A percentile compares a stretch with the other conserved stretches of the same genome.
phyloP scores from a whole-genome alignment of 192 early-diverging fungal species.

The Rhizoclosmatium sp. region DNA sequence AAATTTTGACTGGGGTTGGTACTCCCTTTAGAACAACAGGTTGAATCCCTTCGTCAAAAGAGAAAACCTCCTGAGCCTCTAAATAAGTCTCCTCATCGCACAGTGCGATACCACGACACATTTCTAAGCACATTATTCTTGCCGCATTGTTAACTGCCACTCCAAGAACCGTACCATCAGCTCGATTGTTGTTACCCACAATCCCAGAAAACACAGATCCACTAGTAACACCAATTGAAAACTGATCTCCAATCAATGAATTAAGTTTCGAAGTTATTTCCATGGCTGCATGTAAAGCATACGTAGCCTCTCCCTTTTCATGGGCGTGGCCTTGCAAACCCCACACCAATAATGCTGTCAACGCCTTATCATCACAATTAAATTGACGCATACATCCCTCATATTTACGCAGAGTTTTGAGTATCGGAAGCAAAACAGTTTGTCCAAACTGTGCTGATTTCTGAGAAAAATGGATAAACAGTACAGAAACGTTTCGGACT shows the following conservation, averaged over 20 bases:
- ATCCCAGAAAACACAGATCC: slow-evolving; percentile 35
- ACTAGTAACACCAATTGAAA: slow-evolving; percentile 22
- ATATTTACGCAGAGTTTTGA: background rate
- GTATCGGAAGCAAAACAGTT: too few relatives aligned
- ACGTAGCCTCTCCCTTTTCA: slow-evolving; percentile 32
- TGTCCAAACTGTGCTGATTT: background rate
- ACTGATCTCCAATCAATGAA: background rate
- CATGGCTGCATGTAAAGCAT: slow-evolving; percentile 20
- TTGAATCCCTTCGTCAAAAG: background rate
- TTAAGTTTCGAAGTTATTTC: background rate
- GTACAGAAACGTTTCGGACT: background rate
- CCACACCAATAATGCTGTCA: slow-evolving; percentile 36
- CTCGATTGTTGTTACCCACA: background rate
- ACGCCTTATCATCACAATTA: slow-evolving; percentile 38
- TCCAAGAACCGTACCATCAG: slow-evolving; percentile 35
- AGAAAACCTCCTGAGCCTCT: background rate
- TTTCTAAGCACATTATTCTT: slow-evolving; percentile 18
- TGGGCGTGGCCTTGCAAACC: slow-evolving; percentile 32
- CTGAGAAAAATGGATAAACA: background rate
- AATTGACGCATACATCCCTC: slow-evolving; percentile 36
- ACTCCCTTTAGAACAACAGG: background rate
- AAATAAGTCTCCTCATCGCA: slow-evolving; percentile 24
- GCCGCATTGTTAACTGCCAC: slow-evolving; percentile 40
- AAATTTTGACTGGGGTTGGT: slow-evolving; percentile 26
- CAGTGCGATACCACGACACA: slow-evolving; percentile 8